Conservation (phyloP, 2,329 filamentous ascomycete species). For the Lecanicillium sp. region DNA sequence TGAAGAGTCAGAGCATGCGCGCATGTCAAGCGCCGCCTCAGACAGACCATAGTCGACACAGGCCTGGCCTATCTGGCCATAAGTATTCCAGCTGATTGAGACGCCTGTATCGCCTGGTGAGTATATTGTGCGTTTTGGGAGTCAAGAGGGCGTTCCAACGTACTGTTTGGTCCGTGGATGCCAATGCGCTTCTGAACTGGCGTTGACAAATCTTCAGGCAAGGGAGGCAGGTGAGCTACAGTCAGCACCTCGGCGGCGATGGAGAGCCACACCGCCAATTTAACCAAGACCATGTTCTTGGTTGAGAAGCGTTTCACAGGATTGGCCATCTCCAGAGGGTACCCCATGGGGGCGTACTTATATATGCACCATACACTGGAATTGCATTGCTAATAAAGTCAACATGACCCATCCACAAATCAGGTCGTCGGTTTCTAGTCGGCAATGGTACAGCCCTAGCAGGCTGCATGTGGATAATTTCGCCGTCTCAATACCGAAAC, state of each 20-base stretch:
- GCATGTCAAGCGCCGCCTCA: conserved; percentile 27
- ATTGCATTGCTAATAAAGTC: too few species aligned
- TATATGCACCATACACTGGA: too few species aligned
- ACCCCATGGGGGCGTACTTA: too few species aligned
- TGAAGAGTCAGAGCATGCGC: conserved; percentile 40
- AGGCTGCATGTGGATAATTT: too few species aligned
- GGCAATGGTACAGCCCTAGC: too few species aligned
- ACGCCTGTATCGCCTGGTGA: too few species aligned
- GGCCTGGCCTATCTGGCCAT: conserved; percentile 34
- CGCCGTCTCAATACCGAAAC: too few species aligned
- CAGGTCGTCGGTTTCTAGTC: too few species aligned
- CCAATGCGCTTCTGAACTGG: conserved; percentile 49
- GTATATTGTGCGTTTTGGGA: background rate
- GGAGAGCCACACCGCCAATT: background rate
- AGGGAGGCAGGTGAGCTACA: conserved; percentile 33
- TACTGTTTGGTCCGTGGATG: conserved; percentile 43
- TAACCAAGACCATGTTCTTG: too few species aligned
- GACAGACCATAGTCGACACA: conserved; percentile 49
- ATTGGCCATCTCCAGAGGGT: too few species aligned
- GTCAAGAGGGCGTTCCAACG: conserved; percentile 16
- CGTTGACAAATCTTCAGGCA: conserved; percentile 44
- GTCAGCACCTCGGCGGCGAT: background rate
- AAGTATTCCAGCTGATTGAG: conserved; percentile 53
- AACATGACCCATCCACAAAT: too few species aligned
- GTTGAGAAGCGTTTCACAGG: too few species aligned